Base-by-base conservation (phyloP, 371 early-diverging fungal genomes). In the Umbelopsis sp. region DNA sequence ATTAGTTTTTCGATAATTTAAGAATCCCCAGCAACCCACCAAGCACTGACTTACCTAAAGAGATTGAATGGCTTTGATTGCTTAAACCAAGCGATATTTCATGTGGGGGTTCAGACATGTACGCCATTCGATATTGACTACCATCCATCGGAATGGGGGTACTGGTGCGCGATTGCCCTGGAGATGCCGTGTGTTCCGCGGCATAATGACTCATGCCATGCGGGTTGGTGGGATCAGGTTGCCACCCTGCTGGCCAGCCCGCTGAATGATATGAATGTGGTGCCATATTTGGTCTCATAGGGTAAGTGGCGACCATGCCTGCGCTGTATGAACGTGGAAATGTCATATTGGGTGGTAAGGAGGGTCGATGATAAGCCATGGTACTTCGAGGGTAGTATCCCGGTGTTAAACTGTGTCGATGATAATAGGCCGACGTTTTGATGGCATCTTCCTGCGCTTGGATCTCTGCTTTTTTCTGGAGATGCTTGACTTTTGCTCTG, bases 401-500 rank as follows among this genome's bases (percentile, higher is more conserved):
- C 11, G 57, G 57, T n/a, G 57, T 57, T n/a, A 57, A 29, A 9
- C 57, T 57, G 32, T 57, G 57, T 57, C 57, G 57, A 57, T 57
- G 57, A 57, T 57, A 57, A 4, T 25, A 18, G 12, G 57, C 6
- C 5, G 57, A 57, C 35, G 57, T 32, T 18, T 57, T 57, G 29
- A 76, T 74, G 6, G 77, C 74, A n/a, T 74, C 77, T 50, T 76
- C 74, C 41, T 77, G 77, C 67, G 74, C 74, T 64, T 83, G 80
- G 73, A 80, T 80, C 68, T 87, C 85, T 45, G 87, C 80, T 44
- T 85, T 72, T 70, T 87, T 86, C 70, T 86, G 87, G 71, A 85
- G 86, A 68, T 84, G 91, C 81, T 96, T 97, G 10, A 91, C 91
- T 77, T 96, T 97, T 14, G 97, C 97, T 68, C 99, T 87, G 76